phyloP scores from a whole-genome alignment of 2,329 filamentous ascomycete genomes.

The Venturia nashicola region DNA sequence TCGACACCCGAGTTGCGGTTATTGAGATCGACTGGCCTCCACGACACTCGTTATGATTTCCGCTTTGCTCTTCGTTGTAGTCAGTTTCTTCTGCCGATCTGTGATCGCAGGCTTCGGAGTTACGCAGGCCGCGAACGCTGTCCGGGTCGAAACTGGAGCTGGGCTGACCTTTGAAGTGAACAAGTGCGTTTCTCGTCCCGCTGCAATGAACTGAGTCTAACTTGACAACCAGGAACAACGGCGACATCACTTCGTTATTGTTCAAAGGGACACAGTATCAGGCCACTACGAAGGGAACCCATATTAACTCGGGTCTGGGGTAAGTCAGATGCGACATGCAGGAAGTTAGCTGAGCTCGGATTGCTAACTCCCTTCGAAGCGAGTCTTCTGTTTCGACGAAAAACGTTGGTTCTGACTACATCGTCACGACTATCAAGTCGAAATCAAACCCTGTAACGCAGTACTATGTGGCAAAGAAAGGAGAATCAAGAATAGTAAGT shows the following conservation, averaged over 20 bases:
- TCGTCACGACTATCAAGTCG: conserved; percentile 20
- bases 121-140: conserved; percentile 4
- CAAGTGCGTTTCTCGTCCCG: neutral
- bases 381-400: conserved; percentile 11
- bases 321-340: conserved; percentile 26
- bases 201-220: neutral
- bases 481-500: conserved; percentile 42
- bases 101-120: neutral
- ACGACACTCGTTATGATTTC: neutral
- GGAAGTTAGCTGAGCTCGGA: neutral
- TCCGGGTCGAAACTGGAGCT: conserved; percentile 1
- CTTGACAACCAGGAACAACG: neutral
- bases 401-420: neutral
- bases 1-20: neutral
- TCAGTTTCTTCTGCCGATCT: neutral
- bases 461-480: conserved; percentile 48
- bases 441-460: conserved; percentile 52
- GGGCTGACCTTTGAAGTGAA: conserved; percentile 1
- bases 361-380: conserved; percentile 14
- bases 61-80: neutral
- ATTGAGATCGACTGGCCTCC: neutral
- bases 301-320: conserved; percentile 48
- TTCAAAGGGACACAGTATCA: conserved; percentile 3
- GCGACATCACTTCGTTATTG: conserved; percentile 4
- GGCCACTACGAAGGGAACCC: conserved; percentile 30